Percentiles rank a stretch among this genome's conserved stretches.
Conservation (phyloP, 768 basidiomycete genomes). For the Fomitopsis serialis region DNA sequence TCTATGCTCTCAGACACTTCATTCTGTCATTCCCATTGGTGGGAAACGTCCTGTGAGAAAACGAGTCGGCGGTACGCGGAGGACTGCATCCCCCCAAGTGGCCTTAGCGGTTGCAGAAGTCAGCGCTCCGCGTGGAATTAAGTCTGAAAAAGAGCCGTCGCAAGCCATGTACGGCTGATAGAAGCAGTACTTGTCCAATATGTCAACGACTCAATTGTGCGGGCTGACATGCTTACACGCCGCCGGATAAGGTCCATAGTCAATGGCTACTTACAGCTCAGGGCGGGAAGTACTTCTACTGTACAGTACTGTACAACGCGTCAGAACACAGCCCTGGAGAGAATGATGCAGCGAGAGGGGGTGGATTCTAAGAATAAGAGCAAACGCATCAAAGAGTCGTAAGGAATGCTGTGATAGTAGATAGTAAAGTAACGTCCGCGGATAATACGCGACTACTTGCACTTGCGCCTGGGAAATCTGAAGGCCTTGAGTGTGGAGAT, state of each 20-base stretch:
- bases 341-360: background rate
- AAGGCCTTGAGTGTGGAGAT: background rate
- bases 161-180: background rate
- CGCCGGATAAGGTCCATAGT: background rate
- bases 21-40: background rate
- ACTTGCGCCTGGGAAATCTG: background rate
- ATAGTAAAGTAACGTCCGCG: background rate
- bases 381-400: background rate
- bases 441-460: background rate
- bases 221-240: background rate
- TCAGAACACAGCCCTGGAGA: background rate
- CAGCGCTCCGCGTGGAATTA: background rate
- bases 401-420: background rate
- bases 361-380: background rate
- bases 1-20: background rate
- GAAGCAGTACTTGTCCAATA: background rate
- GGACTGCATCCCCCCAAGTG: background rate
- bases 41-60: background rate
- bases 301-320: background rate
- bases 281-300: background rate
- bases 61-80: background rate
- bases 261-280: background rate
- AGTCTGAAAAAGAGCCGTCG: background rate
- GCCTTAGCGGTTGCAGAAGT: background rate
- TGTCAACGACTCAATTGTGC: background rate